Conservation (phyloP, 2,329 filamentous ascomycete species). For the Cercospora sp. region DNA sequence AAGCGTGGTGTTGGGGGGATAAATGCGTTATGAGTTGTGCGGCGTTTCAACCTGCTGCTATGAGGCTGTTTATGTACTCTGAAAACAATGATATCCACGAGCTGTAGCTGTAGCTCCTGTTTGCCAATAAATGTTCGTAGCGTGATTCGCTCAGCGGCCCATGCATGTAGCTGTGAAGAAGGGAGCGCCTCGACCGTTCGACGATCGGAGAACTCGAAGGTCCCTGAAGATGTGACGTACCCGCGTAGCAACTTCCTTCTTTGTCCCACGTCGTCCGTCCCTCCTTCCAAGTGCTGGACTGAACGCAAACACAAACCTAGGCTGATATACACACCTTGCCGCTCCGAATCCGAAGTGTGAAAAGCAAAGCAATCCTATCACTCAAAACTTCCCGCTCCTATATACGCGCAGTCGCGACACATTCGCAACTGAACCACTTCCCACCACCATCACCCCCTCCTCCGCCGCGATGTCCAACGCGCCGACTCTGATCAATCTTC, state of each 20-base stretch:
- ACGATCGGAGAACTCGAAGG: neutral
- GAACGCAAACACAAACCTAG: neutral
- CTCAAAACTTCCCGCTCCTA: neutral
- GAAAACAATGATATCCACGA: conserved; percentile 7
- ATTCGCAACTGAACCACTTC: neutral
- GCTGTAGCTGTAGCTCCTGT: neutral
- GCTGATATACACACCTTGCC: neutral
- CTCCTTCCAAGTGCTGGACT: neutral
- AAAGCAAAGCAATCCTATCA: neutral
- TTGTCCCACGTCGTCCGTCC: neutral
- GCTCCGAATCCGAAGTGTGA: neutral
- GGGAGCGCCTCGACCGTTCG: neutral
- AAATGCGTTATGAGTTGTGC: conserved; percentile 9
- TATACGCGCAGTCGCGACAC: neutral
- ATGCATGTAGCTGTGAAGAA: neutral
- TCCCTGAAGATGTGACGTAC: neutral
- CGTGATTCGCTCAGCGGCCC: neutral
- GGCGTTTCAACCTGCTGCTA: conserved; percentile 27
- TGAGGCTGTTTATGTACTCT: conserved; percentile 7
- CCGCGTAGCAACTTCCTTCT: neutral
- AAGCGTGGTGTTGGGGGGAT: conserved; percentile 10
- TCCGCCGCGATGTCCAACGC: conserved; percentile 41
- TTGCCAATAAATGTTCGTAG: neutral
- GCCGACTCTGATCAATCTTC: conserved; percentile 79
- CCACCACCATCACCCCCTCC: neutral